These are phyloP conservation scores for Oenanthe sinensis DNA, from an alignment of 129 eudicot species.

Conservation along the genomic window DNA sequence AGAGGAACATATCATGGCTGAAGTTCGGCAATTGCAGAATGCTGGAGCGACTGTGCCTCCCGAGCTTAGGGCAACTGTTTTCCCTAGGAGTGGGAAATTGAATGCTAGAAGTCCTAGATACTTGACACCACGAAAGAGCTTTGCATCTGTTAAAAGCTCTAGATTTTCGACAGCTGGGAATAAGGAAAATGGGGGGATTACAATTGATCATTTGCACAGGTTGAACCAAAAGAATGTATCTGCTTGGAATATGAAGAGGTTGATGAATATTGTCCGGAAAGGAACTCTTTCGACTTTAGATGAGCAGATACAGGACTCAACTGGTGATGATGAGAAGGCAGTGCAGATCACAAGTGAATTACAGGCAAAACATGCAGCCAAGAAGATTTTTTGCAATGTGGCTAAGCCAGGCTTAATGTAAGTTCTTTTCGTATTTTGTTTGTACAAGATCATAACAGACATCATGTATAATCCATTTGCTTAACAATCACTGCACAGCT, in stretches of 20 bases:
- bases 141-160: conserved; percentile 37
- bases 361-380: conserved; percentile 79
- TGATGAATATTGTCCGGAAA: conserved; percentile 60
- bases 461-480: background rate
- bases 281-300: conserved; percentile 68
- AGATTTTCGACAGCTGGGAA: conserved; percentile 32
- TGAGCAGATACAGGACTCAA: conserved; percentile 47
- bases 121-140: conserved; percentile 29
- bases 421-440: conserved; percentile 10
- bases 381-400: conserved; percentile 60
- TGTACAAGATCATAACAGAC: background rate
- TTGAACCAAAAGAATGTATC: conserved; percentile 64
- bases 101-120: conserved; percentile 10
- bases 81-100: conserved; percentile 44
- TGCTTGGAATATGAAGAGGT: conserved; percentile 85
- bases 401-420: conserved; percentile 79
- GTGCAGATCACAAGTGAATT: conserved; percentile 62
- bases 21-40: conserved; percentile 34
- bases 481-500: background rate
- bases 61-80: conserved; percentile 58
- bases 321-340: conserved; percentile 52
- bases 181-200: conserved; percentile 42
- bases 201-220: conserved; percentile 71
- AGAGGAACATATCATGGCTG: conserved; percentile 30
- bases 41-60: conserved; percentile 46